A percentile compares a stretch with the other conserved stretches of the same genome.
Evolutionary conservation across 345 rosid genomes (phyloP).

Genomic region (Eutrema yunnanense): DNA sequence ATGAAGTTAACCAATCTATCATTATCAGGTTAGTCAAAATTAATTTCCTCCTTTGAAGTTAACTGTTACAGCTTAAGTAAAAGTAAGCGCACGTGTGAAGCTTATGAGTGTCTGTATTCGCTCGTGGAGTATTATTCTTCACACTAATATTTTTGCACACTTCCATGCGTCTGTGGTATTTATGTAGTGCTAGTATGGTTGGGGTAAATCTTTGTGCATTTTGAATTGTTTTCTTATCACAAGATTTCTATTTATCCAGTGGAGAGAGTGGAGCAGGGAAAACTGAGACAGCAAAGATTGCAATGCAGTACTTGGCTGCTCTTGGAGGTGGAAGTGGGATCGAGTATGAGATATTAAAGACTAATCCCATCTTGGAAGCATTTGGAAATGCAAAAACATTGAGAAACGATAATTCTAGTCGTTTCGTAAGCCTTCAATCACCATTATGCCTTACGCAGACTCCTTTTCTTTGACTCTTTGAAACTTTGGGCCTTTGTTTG

Average conservation of each 20-base stretch:
- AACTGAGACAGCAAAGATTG: conserved; percentile 98
- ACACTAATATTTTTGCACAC: too few species aligned
- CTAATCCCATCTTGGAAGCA: conserved; percentile 94
- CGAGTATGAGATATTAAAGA: conserved; percentile 89
- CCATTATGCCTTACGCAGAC: not conserved
- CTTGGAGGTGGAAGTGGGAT: conserved; percentile 99
- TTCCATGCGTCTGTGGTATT: not conserved
- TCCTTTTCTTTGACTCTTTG: not conserved
- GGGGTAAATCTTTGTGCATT: conserved; percentile 4
- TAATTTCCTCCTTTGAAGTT: not conserved
- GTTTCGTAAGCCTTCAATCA: conserved; percentile 65
- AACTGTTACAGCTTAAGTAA: not conserved
- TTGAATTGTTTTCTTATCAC: conserved; percentile 12
- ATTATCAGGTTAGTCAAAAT: conserved; percentile 75
- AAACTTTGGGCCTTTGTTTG: not conserved
- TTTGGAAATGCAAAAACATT: conserved; percentile 96
- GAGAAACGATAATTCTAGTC: conserved; percentile 96
- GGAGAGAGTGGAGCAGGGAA: conserved; percentile 99
- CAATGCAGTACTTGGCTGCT: conserved; percentile 98
- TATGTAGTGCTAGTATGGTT: not conserved
- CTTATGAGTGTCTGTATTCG: not conserved
- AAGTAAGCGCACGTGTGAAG: not conserved
- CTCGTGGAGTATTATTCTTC: not conserved
- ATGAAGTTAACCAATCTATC: conserved; percentile 98
- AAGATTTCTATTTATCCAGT: conserved; percentile 40